Evolutionary conservation across 78 protist species (phyloP), one percentile per base, ranked within the genome.

Genomic region (Acrasis kona): DNA sequence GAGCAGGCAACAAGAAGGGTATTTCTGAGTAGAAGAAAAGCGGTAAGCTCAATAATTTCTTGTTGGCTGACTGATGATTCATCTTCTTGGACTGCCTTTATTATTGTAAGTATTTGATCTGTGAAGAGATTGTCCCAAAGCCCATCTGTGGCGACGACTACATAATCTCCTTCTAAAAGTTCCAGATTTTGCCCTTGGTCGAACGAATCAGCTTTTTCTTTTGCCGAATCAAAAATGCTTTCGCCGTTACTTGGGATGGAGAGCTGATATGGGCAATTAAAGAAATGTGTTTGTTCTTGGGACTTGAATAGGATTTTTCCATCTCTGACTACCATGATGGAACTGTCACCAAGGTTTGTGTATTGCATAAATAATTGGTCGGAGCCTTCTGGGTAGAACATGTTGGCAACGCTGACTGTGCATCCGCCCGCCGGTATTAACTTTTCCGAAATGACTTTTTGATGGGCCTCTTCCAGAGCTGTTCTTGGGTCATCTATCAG

Each of bases 121-220:
- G n/a, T n/a, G n/a, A n/a, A n/a, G n/a, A n/a, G n/a, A 38, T 89
- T 89, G 79, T 89, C 93, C 42, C 79, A 83, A 30, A 89, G 70
- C 34, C 93, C 93, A 37, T 89, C 93, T 29, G 93, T 82, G 30
- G 86, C 89, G 41, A 85, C 40, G 0, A 89, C 76, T 12, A 89
- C 57, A 8, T 82, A 12, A 41, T 89, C 90, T 36, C 80, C 84
- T 9, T 70, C 73, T 27, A 73, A 76, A 28, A 85, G 71, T 6
- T 77, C 72, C 58, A 82, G 75, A 35, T 57, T 32, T 2, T 65
- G 27, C 61, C 12, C 12, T 72, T n/a, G n/a, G n/a, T 12, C 76
- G 35, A 31, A 10, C 50, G 12, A 50, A n/a, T n/a, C n/a, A n/a
- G n/a, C n/a, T 50, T 27, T 72, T 19, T 72, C 41, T 61, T 12